phyloP scores from a whole-genome alignment of 2,329 filamentous ascomycete species.

The Neospermospora avenae region DNA sequence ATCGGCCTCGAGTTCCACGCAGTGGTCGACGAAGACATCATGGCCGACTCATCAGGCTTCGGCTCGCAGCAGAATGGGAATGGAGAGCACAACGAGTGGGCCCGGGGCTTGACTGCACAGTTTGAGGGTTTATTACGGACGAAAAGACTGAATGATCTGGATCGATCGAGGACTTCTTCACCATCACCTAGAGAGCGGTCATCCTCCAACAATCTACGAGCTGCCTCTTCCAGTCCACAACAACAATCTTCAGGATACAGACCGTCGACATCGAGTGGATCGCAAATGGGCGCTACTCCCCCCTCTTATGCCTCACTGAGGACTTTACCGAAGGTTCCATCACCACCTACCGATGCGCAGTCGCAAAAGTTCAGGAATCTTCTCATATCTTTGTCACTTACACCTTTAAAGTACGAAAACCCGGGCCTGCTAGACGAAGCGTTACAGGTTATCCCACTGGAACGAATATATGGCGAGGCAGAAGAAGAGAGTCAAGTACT shows the following conservation, averaged over 20 bases:
- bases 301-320: constrained; percentile 60
- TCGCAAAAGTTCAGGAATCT: constrained; percentile 78
- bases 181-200: constrained; percentile 50
- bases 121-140: constrained; percentile 86
- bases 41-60: constrained; percentile 29
- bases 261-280: constrained; percentile 46
- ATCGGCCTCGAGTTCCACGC: constrained; percentile 27
- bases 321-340: constrained; percentile 68
- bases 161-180: constrained; percentile 58
- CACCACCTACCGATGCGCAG: constrained; percentile 67
- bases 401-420: constrained; percentile 93
- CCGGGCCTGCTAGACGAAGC: constrained; percentile 92
- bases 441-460: constrained; percentile 78
- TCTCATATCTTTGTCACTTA: constrained; percentile 79
- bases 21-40: constrained; percentile 7
- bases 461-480: constrained; percentile 88
- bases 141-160: constrained; percentile 81
- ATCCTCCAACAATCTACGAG: constrained; percentile 48
- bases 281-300: constrained; percentile 39
- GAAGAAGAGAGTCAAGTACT: constrained; percentile 90
- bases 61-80: constrained; percentile 19
- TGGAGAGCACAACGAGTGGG: constrained; percentile 63
- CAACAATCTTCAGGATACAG: constrained; percentile 37
- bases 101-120: constrained; percentile 72
- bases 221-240: constrained; percentile 35